Evolutionary conservation across 2,329 filamentous ascomycete genomes (phyloP), one percentile per base, ranked within the genome.

Genomic region (Acarospora socialis): DNA sequence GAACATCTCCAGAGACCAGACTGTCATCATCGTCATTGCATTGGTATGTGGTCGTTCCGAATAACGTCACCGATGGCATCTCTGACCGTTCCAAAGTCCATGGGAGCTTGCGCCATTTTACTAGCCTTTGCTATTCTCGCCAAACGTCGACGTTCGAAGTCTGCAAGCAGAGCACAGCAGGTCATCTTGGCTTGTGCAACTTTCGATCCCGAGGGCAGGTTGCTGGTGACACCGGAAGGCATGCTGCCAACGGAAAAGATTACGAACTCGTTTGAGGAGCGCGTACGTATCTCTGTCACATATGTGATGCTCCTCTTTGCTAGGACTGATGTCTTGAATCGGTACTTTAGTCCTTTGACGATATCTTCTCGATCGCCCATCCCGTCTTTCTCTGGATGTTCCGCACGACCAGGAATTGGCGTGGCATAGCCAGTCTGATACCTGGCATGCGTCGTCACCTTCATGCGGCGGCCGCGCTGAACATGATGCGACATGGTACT

Each of bases 381-480:
- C 72, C 80, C 0, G 72, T 86, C 2, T 92, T 90, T 53, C 73
- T 84, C 30, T 92, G 84, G 84, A 77, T 90, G 46, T 92, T 81
- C 49, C 71, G 80, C 35, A 80, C 82, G 3, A 81, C 80, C 5
- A 68, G 75, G 36, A 78, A 84, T 51, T 93, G 84, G 84, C 50
- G 57, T 5, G 68, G 71, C 23, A 66, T 92, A 16, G 64, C 64
- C 33, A 69, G 73, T 26, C 60, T 90, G 4, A 63, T 92, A 15
- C 69, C 70, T 5, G 69, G 68, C 24, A 92, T 92, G 77, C 67
- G 68, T 33, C 65, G 63, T 22, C 81, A 90, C 43, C 54, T 92
- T 10, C 30, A 19, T 3, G 27, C 16, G 23, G 12, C 12, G 23
- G 23, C n/a, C n/a, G n/a, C n/a, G 18, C 45, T n/a, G n/a, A 25